Base-by-base conservation (phyloP, 2,329 filamentous ascomycete genomes). In the Sporothrix curviconia region DNA sequence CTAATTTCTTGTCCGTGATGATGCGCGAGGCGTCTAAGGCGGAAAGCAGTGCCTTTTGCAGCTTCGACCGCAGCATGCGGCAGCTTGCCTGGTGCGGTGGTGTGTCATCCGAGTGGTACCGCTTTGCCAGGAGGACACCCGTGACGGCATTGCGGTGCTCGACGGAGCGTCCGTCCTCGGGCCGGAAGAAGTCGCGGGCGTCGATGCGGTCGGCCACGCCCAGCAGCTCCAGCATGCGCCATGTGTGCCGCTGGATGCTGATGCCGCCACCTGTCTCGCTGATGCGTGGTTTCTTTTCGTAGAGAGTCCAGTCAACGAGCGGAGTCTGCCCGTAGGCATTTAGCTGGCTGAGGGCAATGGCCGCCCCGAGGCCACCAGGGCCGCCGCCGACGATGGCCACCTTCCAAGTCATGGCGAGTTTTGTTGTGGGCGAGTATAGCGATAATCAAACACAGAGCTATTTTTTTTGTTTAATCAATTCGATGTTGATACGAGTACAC, bases 41-140 rank as follows among this genome's bases (percentile, higher is more conserved):
- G 1, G 72, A 68, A 3, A 79, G 66, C 1, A 83, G 70, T 0
- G 78, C 75, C 1, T 71, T 70, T 61, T 83, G 80, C 3, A 82
- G 66, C 55, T 71, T 70, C 4, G 71, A 67, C 17, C 74, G 64
- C 7, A 64, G 57, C 39, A 69, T 64, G 14, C 70, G 64, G 42
- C 67, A 68, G 47, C 66, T 67, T 7, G 61, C 40, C 25, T 63
- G 65, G 30, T 66, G 64, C 3, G 64, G 59, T 1, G 67, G 65
- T 2, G 63, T 64, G 6, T 67, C 61, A 2, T 61, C 43, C 1
- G 64, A 19, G 54, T 68, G 62, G 5, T 46, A 49, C 19, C 59
- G 64, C 19, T 64, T 58, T 3, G 65, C 58, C 1, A 70, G 25
- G 1, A 71, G 44, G 14, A 66, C 62, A 15, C 70, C 69, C 1